Percentiles rank a stretch among this genome's conserved stretches.
These are phyloP conservation scores for Clarkia xantiana DNA, from an alignment of 345 rosid species.

Conservation along the genomic window DNA sequence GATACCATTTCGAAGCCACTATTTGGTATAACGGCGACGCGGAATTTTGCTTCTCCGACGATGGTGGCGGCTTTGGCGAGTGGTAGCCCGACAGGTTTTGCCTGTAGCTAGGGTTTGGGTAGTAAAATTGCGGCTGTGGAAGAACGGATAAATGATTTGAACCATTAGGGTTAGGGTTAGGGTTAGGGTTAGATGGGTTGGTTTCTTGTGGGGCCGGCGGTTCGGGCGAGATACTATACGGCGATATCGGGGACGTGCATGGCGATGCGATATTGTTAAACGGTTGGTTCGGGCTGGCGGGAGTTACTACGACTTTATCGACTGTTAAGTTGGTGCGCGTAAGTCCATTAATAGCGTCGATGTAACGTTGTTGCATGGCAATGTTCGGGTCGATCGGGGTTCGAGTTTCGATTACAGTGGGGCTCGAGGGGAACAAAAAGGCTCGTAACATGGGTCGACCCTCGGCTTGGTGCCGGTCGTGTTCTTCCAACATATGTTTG, in stretches of 20 bases:
- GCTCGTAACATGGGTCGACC: conserved; percentile 43
- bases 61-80: conserved; percentile 14
- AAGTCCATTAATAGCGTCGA: conserved; percentile 69
- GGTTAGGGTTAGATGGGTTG: neutral
- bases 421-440: conserved; percentile 51
- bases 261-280: no score
- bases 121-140: conserved; percentile 18
- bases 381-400: conserved; percentile 19
- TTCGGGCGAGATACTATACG: conserved; percentile 42
- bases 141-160: neutral
- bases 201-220: conserved; percentile 49
- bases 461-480: conserved; percentile 35
- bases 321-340: conserved; percentile 11
- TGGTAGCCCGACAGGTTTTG: conserved; percentile 15
- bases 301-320: conserved; percentile 11
- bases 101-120: conserved; percentile 11
- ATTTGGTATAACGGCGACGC: conserved; percentile 8
- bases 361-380: conserved; percentile 54
- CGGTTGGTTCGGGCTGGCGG: conserved; percentile 15
- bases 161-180: no score
- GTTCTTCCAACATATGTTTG: conserved; percentile 69
- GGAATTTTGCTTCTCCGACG: conserved; percentile 16
- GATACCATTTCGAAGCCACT: neutral
- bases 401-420: conserved; percentile 25
- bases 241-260: no score